These are phyloP conservation scores for Raddia distichophylla DNA, from an alignment of 176 grass and related monocot species.

Conservation along the genomic window DNA sequence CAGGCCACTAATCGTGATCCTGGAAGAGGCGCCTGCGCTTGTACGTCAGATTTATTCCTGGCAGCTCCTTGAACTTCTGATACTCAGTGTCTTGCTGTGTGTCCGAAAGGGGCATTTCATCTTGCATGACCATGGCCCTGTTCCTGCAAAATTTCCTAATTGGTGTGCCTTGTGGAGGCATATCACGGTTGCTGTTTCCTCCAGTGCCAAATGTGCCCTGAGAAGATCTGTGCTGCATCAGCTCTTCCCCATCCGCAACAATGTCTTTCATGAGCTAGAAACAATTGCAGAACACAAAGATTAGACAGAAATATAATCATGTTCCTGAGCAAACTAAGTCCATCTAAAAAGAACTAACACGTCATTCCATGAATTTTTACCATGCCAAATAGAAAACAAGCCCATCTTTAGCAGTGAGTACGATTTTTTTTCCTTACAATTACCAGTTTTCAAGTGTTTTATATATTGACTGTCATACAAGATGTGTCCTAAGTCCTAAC, in stretches of 20 bases:
- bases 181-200: neutral
- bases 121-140: slow-evolving; percentile 54
- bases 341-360: no score
- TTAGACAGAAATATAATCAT: neutral
- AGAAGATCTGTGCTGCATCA: slow-evolving; percentile 57
- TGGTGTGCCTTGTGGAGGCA: slow-evolving; percentile 27
- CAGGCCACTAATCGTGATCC: neutral
- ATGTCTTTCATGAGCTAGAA: slow-evolving; percentile 66
- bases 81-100: neutral
- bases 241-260: slow-evolving; percentile 52
- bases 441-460: neutral
- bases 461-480: neutral
- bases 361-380: no score
- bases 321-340: no score
- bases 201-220: neutral
- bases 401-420: no score
- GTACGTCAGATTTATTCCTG: neutral
- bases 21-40: slow-evolving; percentile 59
- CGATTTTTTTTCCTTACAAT: no score
- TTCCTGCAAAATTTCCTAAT: slow-evolving; percentile 72
- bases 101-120: neutral
- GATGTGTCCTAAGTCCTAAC: neutral
- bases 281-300: neutral
- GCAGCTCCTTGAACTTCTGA: slow-evolving; percentile 14
- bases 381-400: no score